Percentiles rank a stretch among this genome's conserved stretches.
These are phyloP conservation scores for Phaeodactylum tricornutum DNA, from an alignment of 108 stramenopile genomes.

Conservation along the genomic window DNA sequence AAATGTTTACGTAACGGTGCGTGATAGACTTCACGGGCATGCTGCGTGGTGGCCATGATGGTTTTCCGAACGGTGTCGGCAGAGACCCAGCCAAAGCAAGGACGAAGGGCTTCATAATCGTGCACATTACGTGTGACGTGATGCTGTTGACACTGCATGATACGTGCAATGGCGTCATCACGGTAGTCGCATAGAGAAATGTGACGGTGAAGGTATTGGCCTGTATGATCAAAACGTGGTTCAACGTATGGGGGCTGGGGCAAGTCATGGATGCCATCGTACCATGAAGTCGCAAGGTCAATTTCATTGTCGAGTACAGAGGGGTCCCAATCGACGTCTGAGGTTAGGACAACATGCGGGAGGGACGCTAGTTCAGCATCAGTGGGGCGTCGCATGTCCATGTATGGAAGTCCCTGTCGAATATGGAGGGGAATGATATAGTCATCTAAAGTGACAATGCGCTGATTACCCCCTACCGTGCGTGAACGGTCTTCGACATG, in stretches of 20 bases:
- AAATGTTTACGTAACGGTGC: background rate
- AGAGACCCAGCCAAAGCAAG: conserved; percentile 10
- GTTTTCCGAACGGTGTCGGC: conserved; percentile 2
- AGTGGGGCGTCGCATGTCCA: conserved; percentile 2
- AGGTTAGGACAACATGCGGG: conserved; percentile 4
- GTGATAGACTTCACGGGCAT: background rate
- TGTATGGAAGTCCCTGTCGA: background rate
- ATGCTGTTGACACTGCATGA: no score
- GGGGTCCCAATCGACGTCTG: conserved; percentile 6
- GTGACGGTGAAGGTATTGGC: no score
- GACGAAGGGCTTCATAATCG: conserved; percentile 2
- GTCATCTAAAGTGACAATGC: conserved; percentile 15
- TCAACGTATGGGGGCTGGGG: no score
- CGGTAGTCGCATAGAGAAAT: no score
- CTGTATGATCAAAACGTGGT: no score
- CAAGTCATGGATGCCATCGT: no score
- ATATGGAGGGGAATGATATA: conserved; percentile 5
- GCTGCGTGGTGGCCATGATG: conserved; percentile 7
- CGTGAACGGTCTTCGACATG: conserved; percentile 12
- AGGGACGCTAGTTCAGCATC: conserved; percentile 3
- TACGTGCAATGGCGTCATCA: no score
- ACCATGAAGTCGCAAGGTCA: no score
- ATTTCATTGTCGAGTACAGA: conserved; percentile 1
- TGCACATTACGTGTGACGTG: no score
- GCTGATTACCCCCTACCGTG: conserved; percentile 9